Evolutionary conservation across 768 basidiomycete species (phyloP).

Genomic region (Phylloporus arenicola): DNA sequence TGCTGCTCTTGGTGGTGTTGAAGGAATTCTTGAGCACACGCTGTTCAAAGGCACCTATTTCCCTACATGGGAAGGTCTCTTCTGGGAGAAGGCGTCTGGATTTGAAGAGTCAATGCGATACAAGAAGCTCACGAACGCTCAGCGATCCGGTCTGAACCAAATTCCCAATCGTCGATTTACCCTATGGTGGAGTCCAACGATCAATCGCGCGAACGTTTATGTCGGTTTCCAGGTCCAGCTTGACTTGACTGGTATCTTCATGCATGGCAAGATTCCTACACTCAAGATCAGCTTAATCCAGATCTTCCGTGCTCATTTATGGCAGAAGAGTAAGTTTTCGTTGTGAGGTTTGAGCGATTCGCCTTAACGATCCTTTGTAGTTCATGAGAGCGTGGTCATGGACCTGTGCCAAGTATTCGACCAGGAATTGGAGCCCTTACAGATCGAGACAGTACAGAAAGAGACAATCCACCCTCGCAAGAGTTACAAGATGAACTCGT

Average conservation of each 20-base stretch:
- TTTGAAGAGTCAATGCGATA: slow-evolving; percentile 96
- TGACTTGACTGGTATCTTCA: slow-evolving; percentile 96
- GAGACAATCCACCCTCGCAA: slow-evolving; percentile 99
- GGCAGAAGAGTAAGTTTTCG: slow-evolving; percentile 89
- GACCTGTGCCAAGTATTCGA: slow-evolving; percentile 99
- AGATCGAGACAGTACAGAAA: slow-evolving; percentile 99
- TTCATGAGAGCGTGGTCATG: slow-evolving; percentile 91
- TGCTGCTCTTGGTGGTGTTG: slow-evolving; percentile 94
- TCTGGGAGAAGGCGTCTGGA: slow-evolving; percentile 98
- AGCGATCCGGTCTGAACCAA: slow-evolving; percentile 95
- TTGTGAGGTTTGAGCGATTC: slow-evolving; percentile 9
- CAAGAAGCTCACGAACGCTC: slow-evolving; percentile 96
- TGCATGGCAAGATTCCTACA: slow-evolving; percentile 98
- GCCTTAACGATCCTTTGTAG: slow-evolving; percentile 32
- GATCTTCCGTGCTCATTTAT: slow-evolving; percentile 99
- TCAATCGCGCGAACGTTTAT: slow-evolving; percentile 98
- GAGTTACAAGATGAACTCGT: slow-evolving; percentile 99
- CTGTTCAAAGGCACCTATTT: slow-evolving; percentile 98
- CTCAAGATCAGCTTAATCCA: slow-evolving; percentile 99
- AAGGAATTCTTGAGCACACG: slow-evolving; percentile 94
- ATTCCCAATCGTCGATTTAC: slow-evolving; percentile 99
- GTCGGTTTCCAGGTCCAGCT: slow-evolving; percentile 99
- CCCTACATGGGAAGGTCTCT: slow-evolving; percentile 97
- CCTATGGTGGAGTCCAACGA: slow-evolving; percentile 98
- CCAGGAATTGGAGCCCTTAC: slow-evolving; percentile 94